Conservation (phyloP, 2,329 filamentous ascomycete genomes). For the Incumbomyces lentus region DNA sequence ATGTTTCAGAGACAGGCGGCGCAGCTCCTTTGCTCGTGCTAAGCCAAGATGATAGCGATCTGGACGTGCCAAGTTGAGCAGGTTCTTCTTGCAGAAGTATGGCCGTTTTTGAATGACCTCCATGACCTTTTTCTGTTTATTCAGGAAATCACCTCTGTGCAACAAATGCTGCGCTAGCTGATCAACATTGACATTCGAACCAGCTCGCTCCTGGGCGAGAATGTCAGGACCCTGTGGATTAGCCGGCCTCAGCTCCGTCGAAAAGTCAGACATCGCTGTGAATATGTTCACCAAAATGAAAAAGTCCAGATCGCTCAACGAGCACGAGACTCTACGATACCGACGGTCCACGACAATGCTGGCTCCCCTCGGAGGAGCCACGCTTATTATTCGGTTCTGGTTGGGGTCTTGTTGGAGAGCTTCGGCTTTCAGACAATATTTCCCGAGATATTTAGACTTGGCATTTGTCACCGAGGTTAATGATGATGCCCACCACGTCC, state of each 20-base stretch:
- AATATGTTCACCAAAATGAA: too few relatives aligned
- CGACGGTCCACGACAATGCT: too few relatives aligned
- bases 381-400: too few relatives aligned
- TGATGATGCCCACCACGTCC: too few relatives aligned
- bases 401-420: too few relatives aligned
- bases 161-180: slow-evolving; percentile 40
- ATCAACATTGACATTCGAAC: slow-evolving; percentile 34
- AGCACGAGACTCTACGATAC: too few relatives aligned
- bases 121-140: slow-evolving; percentile 38
- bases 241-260: slow-evolving; percentile 37
- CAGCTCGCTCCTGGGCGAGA: slow-evolving; percentile 35
- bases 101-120: slow-evolving; percentile 36
- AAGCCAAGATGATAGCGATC: slow-evolving; percentile 44
- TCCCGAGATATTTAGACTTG: too few relatives aligned
- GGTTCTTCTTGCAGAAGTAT: slow-evolving; percentile 41
- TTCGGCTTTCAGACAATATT: too few relatives aligned
- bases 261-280: slow-evolving; percentile 33
- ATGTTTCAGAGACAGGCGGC: slow-evolving; percentile 36
- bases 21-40: slow-evolving; percentile 41
- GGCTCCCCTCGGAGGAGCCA: too few relatives aligned
- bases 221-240: slow-evolving; percentile 37
- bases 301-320: too few relatives aligned
- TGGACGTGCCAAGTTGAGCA: slow-evolving; percentile 41
- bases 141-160: slow-evolving; percentile 37
- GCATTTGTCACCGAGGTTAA: slow-evolving; percentile 1